Percentiles rank a stretch among this genome's conserved stretches.
Evolutionary conservation across 768 basidiomycete genomes (phyloP).

Genomic region (Cubamyces lactineus): DNA sequence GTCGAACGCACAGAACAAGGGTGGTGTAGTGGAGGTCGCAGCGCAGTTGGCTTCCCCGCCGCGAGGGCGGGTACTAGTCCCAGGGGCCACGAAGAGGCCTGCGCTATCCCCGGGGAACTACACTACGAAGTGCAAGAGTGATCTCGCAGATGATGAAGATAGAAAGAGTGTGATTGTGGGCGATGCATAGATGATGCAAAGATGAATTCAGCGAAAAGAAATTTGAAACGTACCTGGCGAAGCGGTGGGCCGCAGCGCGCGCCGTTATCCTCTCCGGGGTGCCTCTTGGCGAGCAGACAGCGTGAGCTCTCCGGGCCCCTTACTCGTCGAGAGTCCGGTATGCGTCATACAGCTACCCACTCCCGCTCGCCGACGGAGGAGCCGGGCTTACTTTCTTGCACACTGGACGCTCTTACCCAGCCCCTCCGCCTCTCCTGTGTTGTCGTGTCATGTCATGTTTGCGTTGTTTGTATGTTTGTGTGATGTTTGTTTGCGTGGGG

Average conservation of each 20-base stretch:
- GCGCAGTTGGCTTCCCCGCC: constrained; percentile 18
- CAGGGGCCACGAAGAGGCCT: constrained; percentile 11
- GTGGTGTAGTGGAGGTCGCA: neutral
- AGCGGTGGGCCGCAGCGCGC: neutral
- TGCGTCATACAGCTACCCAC: too few species aligned
- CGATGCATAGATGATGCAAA: neutral
- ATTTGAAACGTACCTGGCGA: neutral
- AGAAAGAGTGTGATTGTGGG: neutral
- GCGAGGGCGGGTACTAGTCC: constrained; percentile 10
- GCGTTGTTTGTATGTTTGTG: neutral
- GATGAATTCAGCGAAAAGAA: neutral
- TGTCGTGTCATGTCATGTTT: neutral
- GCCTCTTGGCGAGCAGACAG: too few species aligned
- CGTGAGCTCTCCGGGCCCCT: too few species aligned
- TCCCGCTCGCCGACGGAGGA: too few species aligned
- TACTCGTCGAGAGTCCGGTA: too few species aligned
- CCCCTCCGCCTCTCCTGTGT: neutral
- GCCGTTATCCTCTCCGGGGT: too few species aligned
- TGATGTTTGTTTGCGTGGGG: neutral
- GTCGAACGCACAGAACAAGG: neutral
- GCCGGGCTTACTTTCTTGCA: too few species aligned
- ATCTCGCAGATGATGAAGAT: neutral
- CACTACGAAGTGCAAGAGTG: neutral
- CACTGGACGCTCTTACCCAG: neutral
- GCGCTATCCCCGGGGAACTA: constrained; percentile 1